Evolutionary conservation across 441 rosid species (phyloP).

Genomic region (Gossypium gossypioides): DNA sequence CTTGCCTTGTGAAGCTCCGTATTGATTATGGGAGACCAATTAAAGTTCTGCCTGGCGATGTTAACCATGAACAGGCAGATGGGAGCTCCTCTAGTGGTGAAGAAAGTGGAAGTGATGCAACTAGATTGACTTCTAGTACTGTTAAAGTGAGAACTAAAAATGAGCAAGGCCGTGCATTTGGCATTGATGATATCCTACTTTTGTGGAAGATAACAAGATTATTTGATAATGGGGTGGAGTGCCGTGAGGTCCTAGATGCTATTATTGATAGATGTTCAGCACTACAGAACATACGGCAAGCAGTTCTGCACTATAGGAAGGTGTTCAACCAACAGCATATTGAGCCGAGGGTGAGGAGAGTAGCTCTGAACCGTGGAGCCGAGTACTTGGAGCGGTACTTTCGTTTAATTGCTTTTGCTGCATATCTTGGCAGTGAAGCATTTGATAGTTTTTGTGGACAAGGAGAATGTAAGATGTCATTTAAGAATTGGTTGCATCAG

Average conservation of each 20-base stretch:
- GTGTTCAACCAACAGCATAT: conserved; percentile 84
- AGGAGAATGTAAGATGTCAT: conserved; percentile 74
- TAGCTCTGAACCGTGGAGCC: conserved; percentile 90
- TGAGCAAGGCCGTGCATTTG: conserved; percentile 62
- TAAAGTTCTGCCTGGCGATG: conserved; percentile 48
- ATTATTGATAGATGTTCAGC: conserved; percentile 95
- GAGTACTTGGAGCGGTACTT: conserved; percentile 93
- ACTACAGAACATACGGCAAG: conserved; percentile 87
- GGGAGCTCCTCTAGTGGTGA: conserved; percentile 91
- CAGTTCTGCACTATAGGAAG: conserved; percentile 81
- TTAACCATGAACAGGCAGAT: conserved; percentile 58
- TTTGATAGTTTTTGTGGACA: conserved; percentile 80
- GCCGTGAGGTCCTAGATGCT: conserved; percentile 92
- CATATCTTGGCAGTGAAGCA: conserved; percentile 96
- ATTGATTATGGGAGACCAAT: conserved; percentile 83
- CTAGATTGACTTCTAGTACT: conserved; percentile 27
- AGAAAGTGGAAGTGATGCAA: conserved; percentile 53
- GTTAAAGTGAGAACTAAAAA: conserved; percentile 31
- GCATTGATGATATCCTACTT: conserved; percentile 82
- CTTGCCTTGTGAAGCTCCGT: conserved; percentile 91
- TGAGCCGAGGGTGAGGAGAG: conserved; percentile 87
- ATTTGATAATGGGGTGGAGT: conserved; percentile 86
- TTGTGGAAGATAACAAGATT: conserved; percentile 90
- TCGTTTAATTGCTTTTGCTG: conserved; percentile 91
- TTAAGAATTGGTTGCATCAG: conserved; percentile 86